Conservation (phyloP, 1,284 basidiomycete genomes). For the Abortiporus biennis region DNA sequence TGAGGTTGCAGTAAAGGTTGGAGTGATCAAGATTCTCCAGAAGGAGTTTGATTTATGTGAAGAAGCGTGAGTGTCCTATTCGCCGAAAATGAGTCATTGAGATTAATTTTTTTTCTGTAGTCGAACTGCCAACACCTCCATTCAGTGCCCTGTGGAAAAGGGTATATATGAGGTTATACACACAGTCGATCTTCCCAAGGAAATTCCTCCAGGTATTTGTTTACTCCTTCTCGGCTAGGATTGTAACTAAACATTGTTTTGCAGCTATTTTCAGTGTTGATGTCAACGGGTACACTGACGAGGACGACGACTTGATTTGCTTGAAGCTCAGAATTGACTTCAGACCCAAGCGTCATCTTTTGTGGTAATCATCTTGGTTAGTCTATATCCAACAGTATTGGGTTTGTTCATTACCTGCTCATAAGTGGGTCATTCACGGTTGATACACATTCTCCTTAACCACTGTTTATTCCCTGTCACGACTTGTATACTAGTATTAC, state of each 20-base stretch:
- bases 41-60: slow-evolving; percentile 87
- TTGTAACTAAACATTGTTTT: background rate
- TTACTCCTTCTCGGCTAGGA: slow-evolving; percentile 3
- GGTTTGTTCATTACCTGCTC: too few species aligned
- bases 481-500: too few species aligned
- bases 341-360: slow-evolving; percentile 19
- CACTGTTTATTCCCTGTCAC: too few species aligned
- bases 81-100: background rate
- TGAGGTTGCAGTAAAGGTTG: slow-evolving; percentile 84
- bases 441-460: too few species aligned
- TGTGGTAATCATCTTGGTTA: slow-evolving; percentile 1
- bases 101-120: slow-evolving; percentile 27
- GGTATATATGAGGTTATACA: slow-evolving; percentile 72
- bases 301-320: slow-evolving; percentile 79
- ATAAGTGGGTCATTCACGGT: too few species aligned
- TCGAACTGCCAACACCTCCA: slow-evolving; percentile 58
- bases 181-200: slow-evolving; percentile 78
- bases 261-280: slow-evolving; percentile 83
- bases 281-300: slow-evolving; percentile 69
- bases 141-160: slow-evolving; percentile 74
- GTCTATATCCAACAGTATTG: too few species aligned
- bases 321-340: slow-evolving; percentile 77
- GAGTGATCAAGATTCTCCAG: slow-evolving; percentile 76
- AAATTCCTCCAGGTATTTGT: slow-evolving; percentile 79
- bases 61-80: slow-evolving; percentile 70